These are phyloP conservation scores for Leccinum subrobustum DNA, from an alignment of 1,284 basidiomycete genomes.

Conservation along the genomic window DNA sequence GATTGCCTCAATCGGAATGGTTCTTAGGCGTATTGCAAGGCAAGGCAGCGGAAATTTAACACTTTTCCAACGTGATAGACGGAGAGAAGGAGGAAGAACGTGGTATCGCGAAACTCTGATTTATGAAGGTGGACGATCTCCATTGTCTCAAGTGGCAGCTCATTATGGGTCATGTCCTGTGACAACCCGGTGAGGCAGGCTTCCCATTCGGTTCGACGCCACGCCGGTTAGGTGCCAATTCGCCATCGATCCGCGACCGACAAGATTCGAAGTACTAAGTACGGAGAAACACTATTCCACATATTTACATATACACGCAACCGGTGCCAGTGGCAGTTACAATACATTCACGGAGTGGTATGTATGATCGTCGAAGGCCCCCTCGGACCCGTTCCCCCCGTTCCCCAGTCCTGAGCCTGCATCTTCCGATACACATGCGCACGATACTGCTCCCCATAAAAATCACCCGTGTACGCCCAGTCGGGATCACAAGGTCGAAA, in stretches of 20 bases:
- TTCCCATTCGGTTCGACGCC: background rate
- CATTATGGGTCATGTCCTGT: background rate
- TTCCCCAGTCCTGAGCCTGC: conserved; percentile 29
- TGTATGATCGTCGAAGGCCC: conserved; percentile 29
- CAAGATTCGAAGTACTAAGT: background rate
- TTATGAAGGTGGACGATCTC: conserved; percentile 16
- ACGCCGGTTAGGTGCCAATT: background rate
- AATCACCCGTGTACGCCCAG: conserved; percentile 27
- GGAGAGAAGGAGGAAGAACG: background rate
- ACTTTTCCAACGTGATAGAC: conserved; percentile 9
- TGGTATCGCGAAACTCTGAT: conserved; percentile 9
- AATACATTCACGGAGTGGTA: conserved; percentile 20
- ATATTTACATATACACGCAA: conserved; percentile 1
- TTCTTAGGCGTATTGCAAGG: conserved; percentile 8
- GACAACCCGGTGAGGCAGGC: background rate
- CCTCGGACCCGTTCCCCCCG: conserved; percentile 25
- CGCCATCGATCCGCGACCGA: background rate
- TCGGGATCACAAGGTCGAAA: conserved; percentile 24
- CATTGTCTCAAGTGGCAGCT: conserved; percentile 1
- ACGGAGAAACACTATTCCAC: background rate
- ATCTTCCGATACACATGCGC: conserved; percentile 33
- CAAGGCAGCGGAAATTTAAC: conserved; percentile 24
- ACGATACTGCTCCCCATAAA: conserved; percentile 34
- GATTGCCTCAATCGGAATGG: conserved; percentile 22
- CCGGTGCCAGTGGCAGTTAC: conserved; percentile 6